Base-by-base conservation (phyloP, 2,329 filamentous ascomycete species). In the Penicillium sp. region DNA sequence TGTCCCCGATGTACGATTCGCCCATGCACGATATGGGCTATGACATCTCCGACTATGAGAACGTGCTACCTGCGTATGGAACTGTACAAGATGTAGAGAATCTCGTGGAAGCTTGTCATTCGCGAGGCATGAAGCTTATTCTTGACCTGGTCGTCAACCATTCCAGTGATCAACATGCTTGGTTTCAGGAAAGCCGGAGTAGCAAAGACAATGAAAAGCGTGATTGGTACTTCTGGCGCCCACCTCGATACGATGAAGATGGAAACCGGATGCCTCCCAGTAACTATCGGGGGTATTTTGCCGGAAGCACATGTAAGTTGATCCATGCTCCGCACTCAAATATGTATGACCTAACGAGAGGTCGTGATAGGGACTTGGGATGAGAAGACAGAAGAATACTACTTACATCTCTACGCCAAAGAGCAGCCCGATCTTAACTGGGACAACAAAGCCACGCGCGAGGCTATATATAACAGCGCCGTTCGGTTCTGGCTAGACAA, bases 401-500 rank as follows among this genome's bases (percentile, higher is more conserved):
- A 89, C 64, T 80, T 91, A 0, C 84, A 87, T 57, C 78, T 92
- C 16, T 92, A 90, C 69, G 83, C 84, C 9, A 81, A 80, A 16
- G 82, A 88, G 59, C 88, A 91, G 69, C 88, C 89, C 0, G 89
- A 92, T 62, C 76, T 92, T 13, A 92, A 92, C 70, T 92, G 88
- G 88, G 86, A 91, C 66, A 87, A 85, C 53, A 75, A 77, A 0
- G 81, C 79, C 18, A 80, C 84, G 0, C 81, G 88, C 2, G 73
- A 79, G 36, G 88, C 87, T 6, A 84, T 90, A 26, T 88, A 89
- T 70, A 79, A 86, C 35, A 80, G 78, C 10, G 78, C 85, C 1
- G 87, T 90, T 79, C 79, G 81, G 41, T 92, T 91, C 67, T 92
- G 89, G 89, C 79, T 91, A 0, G 76, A 87, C 42, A 80, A 80